Evolutionary conservation across 2,329 filamentous ascomycete species (phyloP), one percentile per base, ranked within the genome.

Genomic region (Aspergillus sergii): DNA sequence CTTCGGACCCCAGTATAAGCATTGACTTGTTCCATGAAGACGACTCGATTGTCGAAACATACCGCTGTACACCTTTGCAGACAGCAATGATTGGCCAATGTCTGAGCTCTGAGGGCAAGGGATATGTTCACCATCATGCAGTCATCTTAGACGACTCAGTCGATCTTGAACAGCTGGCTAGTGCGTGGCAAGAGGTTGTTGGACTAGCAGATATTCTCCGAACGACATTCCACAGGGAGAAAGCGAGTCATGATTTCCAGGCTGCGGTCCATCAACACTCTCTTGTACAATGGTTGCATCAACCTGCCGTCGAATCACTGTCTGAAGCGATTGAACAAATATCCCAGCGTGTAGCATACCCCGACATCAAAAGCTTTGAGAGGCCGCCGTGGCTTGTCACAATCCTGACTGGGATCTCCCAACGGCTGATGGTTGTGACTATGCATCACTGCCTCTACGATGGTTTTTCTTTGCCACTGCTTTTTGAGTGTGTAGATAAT

Each of bases 391-490:
- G 46, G 46, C 12, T 9, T 9, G 46, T 50, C 46, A 30, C 46
- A 3, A 50, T 50, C 21, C 26, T 50, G 4, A 19, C 23, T 19
- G 12, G 16, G 26, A 11, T 3, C 19, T 34, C 21, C 16, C 39
- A 62, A 12, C 54, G 58, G n/a, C 23, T 64, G 6, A 57, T 66
- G 46, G 60, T 62, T 19, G 21, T 66, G 7, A 59, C 59, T 2
- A 66, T 64, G 59, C 64, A 66, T 26, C 64, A 66, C 28, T 64
- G 53, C 48, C 64, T 66, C 26, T 66, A 66, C 30, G 64, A 66
- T 54, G 64, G 64, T 0, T 39, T 62, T 41, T 64, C 64, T 6
- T 57, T 66, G 23, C 62, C 57, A 30, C 53, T 64, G 2, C 39
- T 64, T 36, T 36, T 36, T 36, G 34, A 36, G 12, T 36, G 34